Evolutionary conservation across 2,329 filamentous ascomycete species (phyloP).

Genomic region (Calonectria naviculata): DNA sequence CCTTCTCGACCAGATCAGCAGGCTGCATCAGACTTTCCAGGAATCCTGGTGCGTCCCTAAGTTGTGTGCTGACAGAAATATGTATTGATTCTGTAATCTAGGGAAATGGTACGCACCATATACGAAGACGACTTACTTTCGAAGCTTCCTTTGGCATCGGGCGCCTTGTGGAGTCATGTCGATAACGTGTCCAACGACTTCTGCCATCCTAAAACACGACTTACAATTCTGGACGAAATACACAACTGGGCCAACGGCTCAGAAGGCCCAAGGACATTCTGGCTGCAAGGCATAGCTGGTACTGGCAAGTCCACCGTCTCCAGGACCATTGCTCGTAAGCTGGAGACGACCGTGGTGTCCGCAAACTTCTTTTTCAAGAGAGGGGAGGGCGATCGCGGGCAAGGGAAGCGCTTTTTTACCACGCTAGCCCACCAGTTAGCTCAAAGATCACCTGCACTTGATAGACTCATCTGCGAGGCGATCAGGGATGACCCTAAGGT

Average conservation of each 20-base stretch:
- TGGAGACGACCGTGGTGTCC: constrained; percentile 32
- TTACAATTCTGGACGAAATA: constrained; percentile 44
- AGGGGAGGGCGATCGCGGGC: constrained; percentile 50
- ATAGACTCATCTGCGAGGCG: constrained; percentile 35
- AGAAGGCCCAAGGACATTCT: constrained; percentile 43
- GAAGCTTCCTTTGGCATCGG: constrained; percentile 4
- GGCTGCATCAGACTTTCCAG: background rate
- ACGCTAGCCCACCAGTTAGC: constrained; percentile 51
- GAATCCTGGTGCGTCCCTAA: background rate
- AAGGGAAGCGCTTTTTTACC: constrained; percentile 49
- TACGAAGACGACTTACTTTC: background rate
- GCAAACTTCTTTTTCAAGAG: constrained; percentile 59
- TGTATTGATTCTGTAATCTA: background rate
- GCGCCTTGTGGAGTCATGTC: constrained; percentile 45
- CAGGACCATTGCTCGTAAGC: constrained; percentile 40
- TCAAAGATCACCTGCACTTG: constrained; percentile 39
- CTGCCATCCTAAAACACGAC: constrained; percentile 44
- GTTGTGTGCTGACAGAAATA: background rate
- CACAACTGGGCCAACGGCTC: constrained; percentile 39
- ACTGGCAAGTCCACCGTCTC: constrained; percentile 54
- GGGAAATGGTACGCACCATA: background rate
- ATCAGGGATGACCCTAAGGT: constrained; percentile 45
- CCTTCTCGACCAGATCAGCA: background rate
- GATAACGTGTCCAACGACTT: constrained; percentile 42
- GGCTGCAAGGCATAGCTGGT: constrained; percentile 51